Base-by-base conservation (phyloP, 2,329 filamentous ascomycete species). In the Sporothrix variecibatus region DNA sequence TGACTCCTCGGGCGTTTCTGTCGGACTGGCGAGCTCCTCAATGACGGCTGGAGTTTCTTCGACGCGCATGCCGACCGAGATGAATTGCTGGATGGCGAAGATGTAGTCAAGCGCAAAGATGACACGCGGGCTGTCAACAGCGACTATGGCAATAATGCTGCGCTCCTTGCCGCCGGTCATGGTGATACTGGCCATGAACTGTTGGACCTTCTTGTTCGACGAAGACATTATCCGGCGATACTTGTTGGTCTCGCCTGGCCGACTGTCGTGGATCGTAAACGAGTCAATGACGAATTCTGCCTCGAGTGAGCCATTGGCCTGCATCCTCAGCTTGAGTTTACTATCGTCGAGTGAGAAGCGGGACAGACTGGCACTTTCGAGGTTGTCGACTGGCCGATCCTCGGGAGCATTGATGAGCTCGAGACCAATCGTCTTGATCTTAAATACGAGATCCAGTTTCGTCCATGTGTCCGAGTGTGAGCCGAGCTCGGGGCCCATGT, bases 201-300 rank as follows among this genome's bases (percentile, higher is more conserved):
- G 97, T 81, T 98, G 95, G 64, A 96, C 94, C 73, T 95, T 92
- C 78, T 94, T 95, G 82, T 98, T 98, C 79, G 95, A 94, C 73
- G 97, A 91, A 1, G 95, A 95, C 96, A 99, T 98, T 83, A 99
- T 98, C 81, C 95, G 97, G 70, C 94, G 91, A 87, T 97, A 99
- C 80, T 97, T 98, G 85, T 98, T 99, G 5, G 92, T 93, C 78
- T 97, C 95, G 72, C 90, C 89, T 4, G 90, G 91, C n/a, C 97
- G 91, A 76, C 93, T 98, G 81, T 99, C 96, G 73, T 93, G 90
- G 77, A 98, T 97, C 0, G 94, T 97, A 81, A 99, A 98, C 0
- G 95, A 96, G 75, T 96, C 92, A 20, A 99, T 94, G 49, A 97
- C 87, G 7, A 99, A 88, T 80, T 99, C 97, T 2, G 95, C 94